A percentile compares a stretch with the other conserved stretches of the same genome.
These are phyloP conservation scores for Tuber melanosporum DNA, from an alignment of 495 filamentous ascomycete genomes.

Conservation along the genomic window DNA sequence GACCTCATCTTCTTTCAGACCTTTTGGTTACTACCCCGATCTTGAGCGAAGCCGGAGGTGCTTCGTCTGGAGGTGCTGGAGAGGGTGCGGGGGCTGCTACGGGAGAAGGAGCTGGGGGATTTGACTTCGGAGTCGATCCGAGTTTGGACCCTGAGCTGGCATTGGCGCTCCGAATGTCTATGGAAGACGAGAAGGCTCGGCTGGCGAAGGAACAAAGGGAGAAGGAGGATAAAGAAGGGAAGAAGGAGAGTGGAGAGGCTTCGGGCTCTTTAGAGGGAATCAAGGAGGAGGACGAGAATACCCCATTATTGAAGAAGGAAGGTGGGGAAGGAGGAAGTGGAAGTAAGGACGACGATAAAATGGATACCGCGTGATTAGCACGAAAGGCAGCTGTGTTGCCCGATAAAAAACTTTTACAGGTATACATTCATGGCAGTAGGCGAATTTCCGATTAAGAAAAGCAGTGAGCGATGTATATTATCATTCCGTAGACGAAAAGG, in stretches of 20 bases:
- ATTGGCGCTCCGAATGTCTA: slow-evolving; percentile 90
- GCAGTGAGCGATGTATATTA: slow-evolving; percentile 28
- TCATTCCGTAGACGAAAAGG: slow-evolving; percentile 22
- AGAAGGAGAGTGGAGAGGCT: slow-evolving; percentile 49
- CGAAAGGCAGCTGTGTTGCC: slow-evolving; percentile 17
- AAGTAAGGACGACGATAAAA: slow-evolving; percentile 72
- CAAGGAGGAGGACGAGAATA: slow-evolving; percentile 69
- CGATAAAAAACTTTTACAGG: slow-evolving; percentile 18
- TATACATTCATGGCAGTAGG: slow-evolving; percentile 18
- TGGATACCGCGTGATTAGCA: slow-evolving; percentile 65
- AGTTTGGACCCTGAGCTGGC: slow-evolving; percentile 86
- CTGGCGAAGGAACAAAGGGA: slow-evolving; percentile 78
- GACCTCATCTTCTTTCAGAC: slow-evolving; percentile 83
- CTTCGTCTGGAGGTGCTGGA: slow-evolving; percentile 46
- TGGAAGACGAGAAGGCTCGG: slow-evolving; percentile 94
- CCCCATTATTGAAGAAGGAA: slow-evolving; percentile 58
- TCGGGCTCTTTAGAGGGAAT: slow-evolving; percentile 62
- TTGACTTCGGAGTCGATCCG: slow-evolving; percentile 72
- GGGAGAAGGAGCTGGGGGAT: slow-evolving; percentile 52
- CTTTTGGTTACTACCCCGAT: slow-evolving; percentile 89
- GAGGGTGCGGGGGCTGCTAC: slow-evolving; percentile 52
- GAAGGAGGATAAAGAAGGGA: slow-evolving; percentile 59
- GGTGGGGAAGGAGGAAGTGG: slow-evolving; percentile 59
- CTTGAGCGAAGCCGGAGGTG: slow-evolving; percentile 53
- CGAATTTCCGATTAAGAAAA: slow-evolving; percentile 18